Percentiles rank a stretch among this genome's conserved stretches.
phyloP scores from a whole-genome alignment of 129 eudicot species.

The Sambucus nigra region DNA sequence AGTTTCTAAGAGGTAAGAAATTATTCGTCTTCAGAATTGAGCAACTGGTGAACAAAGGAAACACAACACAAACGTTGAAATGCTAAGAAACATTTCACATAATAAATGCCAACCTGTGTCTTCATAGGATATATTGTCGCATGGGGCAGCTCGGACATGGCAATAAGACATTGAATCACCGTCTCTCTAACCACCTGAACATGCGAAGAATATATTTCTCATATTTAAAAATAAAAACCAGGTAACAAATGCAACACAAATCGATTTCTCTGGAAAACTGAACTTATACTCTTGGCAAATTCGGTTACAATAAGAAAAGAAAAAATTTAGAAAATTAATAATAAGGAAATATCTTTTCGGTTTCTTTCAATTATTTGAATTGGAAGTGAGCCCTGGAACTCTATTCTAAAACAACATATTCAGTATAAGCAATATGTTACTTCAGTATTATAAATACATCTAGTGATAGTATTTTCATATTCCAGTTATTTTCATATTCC shows the following conservation, averaged over 20 bases:
- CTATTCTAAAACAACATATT: no score
- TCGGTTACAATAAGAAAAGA: no score
- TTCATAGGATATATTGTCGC: slow-evolving; percentile 77
- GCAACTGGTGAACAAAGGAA: neutral
- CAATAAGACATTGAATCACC: slow-evolving; percentile 79
- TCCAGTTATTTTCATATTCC: no score
- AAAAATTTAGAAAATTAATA: no score
- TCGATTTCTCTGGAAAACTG: neutral
- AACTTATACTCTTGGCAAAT: no score
- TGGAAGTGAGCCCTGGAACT: no score
- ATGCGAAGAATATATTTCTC: neutral
- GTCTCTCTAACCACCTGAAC: slow-evolving; percentile 79
- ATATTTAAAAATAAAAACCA: neutral
- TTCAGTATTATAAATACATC: no score
- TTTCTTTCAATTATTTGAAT: no score
- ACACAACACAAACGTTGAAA: neutral
- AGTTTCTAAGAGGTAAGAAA: slow-evolving; percentile 1
- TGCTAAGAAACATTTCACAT: neutral
- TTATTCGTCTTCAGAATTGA: no score
- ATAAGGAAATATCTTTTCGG: no score
- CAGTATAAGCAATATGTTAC: no score
- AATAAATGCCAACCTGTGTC: slow-evolving; percentile 38
- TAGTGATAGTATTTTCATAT: no score
- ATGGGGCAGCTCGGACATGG: slow-evolving; percentile 68
- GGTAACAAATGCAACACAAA: neutral